A percentile compares a stretch with the other conserved stretches of the same genome.
These are phyloP conservation scores for Penicillium manginii DNA, from an alignment of 495 filamentous ascomycete genomes.

Conservation along the genomic window DNA sequence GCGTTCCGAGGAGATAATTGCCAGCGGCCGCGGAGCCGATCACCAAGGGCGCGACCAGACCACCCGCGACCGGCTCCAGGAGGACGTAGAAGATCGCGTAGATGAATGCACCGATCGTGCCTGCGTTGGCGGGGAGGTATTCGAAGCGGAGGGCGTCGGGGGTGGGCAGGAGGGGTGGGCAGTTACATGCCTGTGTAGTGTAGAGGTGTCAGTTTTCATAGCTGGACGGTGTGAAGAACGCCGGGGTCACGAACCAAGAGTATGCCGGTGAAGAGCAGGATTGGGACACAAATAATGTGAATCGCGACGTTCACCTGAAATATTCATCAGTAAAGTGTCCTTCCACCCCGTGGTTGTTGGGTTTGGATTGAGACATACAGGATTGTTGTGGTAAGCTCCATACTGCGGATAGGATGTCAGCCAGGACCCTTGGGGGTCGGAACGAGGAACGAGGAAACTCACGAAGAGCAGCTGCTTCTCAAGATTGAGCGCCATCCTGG, in stretches of 20 bases:
- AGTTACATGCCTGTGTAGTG: slow-evolving; percentile 74
- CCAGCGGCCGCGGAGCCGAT: slow-evolving; percentile 70
- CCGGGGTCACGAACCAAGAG: slow-evolving; percentile 64
- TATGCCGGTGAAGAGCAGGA: slow-evolving; percentile 78
- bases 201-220: slow-evolving; percentile 15
- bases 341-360: not conserved
- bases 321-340: slow-evolving; percentile 2
- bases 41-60: slow-evolving; percentile 70
- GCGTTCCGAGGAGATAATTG: slow-evolving; percentile 72
- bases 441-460: slow-evolving; percentile 35
- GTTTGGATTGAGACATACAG: slow-evolving; percentile 50
- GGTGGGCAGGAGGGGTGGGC: slow-evolving; percentile 68
- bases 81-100: slow-evolving; percentile 86
- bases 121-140: slow-evolving; percentile 80
- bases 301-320: slow-evolving; percentile 78
- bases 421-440: not conserved
- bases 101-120: slow-evolving; percentile 69
- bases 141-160: slow-evolving; percentile 71
- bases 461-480: slow-evolving; percentile 82
- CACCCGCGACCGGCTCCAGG: slow-evolving; percentile 90
- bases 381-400: slow-evolving; percentile 90
- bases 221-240: not conserved
- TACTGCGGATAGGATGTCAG: slow-evolving; percentile 62
- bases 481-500: slow-evolving; percentile 71
- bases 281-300: slow-evolving; percentile 86